Evolutionary conservation across 2,329 filamentous ascomycete genomes (phyloP).

Genomic region (Paracoccidioides lutzii): DNA sequence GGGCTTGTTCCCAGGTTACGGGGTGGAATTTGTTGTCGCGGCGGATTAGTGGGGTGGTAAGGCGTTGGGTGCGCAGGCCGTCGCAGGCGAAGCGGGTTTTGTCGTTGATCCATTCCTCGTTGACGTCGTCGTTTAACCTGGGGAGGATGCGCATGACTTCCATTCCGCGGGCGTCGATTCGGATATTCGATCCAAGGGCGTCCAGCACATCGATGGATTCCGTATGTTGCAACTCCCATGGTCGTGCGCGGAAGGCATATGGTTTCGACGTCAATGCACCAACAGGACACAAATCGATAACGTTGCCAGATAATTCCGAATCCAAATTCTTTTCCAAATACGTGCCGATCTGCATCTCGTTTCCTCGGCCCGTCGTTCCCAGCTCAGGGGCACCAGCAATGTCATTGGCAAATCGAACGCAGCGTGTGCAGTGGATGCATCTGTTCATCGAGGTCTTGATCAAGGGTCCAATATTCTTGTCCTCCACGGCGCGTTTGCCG

Average conservation of each 20-base stretch:
- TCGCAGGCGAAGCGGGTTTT: conserved; percentile 95
- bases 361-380: conserved; percentile 86
- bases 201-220: conserved; percentile 94
- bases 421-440: conserved; percentile 98
- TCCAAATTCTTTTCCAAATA: conserved; percentile 92
- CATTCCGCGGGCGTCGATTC: conserved; percentile 80
- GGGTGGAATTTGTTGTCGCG: conserved; percentile 84
- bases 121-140: conserved; percentile 90
- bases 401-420: conserved; percentile 95
- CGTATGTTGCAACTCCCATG: conserved; percentile 93
- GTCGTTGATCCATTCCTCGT: conserved; percentile 99
- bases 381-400: conserved; percentile 91
- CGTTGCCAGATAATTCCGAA: conserved; percentile 89
- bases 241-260: conserved; percentile 90
- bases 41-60: conserved; percentile 84
- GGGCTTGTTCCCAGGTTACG: conserved; percentile 87
- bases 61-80: conserved; percentile 85
- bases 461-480: conserved; percentile 96
- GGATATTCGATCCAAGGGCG: conserved; percentile 84
- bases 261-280: conserved; percentile 94
- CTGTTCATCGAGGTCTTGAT: conserved; percentile 99
- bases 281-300: conserved; percentile 96
- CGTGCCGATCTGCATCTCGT: conserved; percentile 94
- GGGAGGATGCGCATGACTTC: conserved; percentile 94
- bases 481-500: conserved; percentile 95